phyloP scores from a whole-genome alignment of 2,329 filamentous ascomycete genomes.

The Exophiala spinifera region DNA sequence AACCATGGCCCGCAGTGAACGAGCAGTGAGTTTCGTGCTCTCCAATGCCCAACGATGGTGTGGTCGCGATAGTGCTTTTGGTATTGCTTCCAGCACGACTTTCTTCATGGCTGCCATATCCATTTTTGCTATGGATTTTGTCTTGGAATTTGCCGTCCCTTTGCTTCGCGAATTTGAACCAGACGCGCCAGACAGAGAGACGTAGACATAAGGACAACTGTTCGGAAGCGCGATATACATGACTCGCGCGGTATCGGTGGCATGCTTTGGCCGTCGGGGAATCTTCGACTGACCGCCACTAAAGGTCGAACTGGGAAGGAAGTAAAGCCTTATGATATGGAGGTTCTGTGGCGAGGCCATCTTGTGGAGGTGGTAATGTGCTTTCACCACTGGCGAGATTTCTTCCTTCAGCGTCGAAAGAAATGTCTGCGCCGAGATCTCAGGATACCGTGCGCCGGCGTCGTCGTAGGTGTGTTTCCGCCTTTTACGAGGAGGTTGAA shows the following conservation, averaged over 20 bases:
- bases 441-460: constrained; percentile 30
- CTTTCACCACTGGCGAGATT: constrained; percentile 74
- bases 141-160: constrained; percentile 6
- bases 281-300: constrained; percentile 41
- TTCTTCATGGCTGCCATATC: constrained; percentile 34
- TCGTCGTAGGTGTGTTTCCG: constrained; percentile 27
- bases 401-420: constrained; percentile 71
- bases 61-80: constrained; percentile 75
- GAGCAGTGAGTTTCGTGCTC: constrained; percentile 65
- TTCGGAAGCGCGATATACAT: constrained; percentile 82
- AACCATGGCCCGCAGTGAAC: constrained; percentile 67
- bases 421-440: constrained; percentile 70
- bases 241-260: constrained; percentile 63
- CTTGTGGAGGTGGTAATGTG: constrained; percentile 77
- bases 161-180: constrained; percentile 32
- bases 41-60: constrained; percentile 68
- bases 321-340: constrained; percentile 72
- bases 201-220: constrained; percentile 71
- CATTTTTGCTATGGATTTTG: constrained; percentile 13
- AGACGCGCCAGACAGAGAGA: constrained; percentile 49
- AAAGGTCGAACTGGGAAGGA: constrained; percentile 73
- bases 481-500: constrained; percentile 29
- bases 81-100: constrained; percentile 73
- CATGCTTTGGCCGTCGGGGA: constrained; percentile 38
- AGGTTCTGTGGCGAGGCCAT: constrained; percentile 53